Conservation (phyloP, 345 rosid species). For the Brassica napus region DNA sequence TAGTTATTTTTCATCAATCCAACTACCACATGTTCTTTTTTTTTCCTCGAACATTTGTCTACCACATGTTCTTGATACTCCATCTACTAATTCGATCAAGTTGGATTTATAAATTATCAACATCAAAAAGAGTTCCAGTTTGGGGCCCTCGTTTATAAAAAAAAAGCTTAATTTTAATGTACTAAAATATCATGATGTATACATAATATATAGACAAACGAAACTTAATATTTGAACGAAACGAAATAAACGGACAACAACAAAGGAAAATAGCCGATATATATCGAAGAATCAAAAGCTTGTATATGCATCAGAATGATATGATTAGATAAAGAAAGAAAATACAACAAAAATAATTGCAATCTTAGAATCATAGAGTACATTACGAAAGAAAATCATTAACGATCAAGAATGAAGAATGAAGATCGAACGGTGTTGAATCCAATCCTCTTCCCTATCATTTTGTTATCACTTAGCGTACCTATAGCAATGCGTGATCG, state of each 20-base stretch:
- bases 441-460: constrained; percentile 22
- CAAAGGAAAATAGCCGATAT: constrained; percentile 1
- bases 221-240: constrained; percentile 36
- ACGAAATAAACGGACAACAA: constrained; percentile 26
- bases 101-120: neutral
- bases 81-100: neutral
- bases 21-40: neutral
- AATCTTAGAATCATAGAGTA: constrained; percentile 2
- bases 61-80: neutral
- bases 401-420: constrained; percentile 29
- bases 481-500: constrained; percentile 52
- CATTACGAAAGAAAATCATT: constrained; percentile 14
- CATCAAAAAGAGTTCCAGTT: neutral
- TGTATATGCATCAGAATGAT: constrained; percentile 39
- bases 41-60: neutral
- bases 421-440: constrained; percentile 27
- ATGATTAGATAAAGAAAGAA: neutral
- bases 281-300: constrained; percentile 22
- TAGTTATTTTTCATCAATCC: neutral
- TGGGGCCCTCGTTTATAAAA: neutral
- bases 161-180: neutral
- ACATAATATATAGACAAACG: constrained; percentile 19
- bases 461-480: constrained; percentile 22
- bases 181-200: constrained; percentile 29
- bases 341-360: neutral